Conservation (phyloP, 1,284 basidiomycete species). For the Agaricales sp. region DNA sequence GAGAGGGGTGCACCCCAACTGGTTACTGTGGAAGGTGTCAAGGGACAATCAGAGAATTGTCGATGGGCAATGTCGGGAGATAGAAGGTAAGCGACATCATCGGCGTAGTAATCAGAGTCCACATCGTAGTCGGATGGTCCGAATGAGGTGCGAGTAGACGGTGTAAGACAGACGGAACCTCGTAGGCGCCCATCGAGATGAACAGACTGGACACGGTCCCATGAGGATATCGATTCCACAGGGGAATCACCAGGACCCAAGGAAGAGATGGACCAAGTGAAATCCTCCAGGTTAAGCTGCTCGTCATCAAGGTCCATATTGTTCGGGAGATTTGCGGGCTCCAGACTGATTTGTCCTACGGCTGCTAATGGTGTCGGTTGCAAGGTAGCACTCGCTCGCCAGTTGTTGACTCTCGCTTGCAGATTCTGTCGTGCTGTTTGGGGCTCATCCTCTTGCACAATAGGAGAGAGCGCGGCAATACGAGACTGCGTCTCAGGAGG, state of each 20-base stretch:
- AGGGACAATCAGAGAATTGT: constrained; percentile 36
- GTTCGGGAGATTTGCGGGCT: constrained; percentile 44
- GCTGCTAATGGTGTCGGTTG: constrained; percentile 33
- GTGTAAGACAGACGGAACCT: constrained; percentile 51
- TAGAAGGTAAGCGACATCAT: constrained; percentile 19
- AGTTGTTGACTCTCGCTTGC: constrained; percentile 47
- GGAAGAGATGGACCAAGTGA: constrained; percentile 60
- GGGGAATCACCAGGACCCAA: constrained; percentile 42
- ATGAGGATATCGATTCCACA: constrained; percentile 24
- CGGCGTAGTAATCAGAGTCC: constrained; percentile 11
- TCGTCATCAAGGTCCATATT: constrained; percentile 28
- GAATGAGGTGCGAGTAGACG: constrained; percentile 39
- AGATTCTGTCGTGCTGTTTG: constrained; percentile 37
- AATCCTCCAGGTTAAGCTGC: constrained; percentile 52
- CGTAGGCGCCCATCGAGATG: constrained; percentile 42
- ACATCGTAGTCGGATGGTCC: constrained; percentile 29
- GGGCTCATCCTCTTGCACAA: constrained; percentile 51
- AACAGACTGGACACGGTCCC: constrained; percentile 35
- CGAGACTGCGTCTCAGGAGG: constrained; percentile 20
- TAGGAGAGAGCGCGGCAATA: constrained; percentile 39
- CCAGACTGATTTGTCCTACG: constrained; percentile 41
- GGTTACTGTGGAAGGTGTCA: constrained; percentile 32
- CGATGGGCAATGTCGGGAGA: constrained; percentile 40
- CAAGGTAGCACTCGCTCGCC: constrained; percentile 47
- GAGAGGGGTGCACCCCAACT: constrained; percentile 40